Conservation (phyloP, 192 early-diverging fungal species). For the Funneliformis mosseae region DNA sequence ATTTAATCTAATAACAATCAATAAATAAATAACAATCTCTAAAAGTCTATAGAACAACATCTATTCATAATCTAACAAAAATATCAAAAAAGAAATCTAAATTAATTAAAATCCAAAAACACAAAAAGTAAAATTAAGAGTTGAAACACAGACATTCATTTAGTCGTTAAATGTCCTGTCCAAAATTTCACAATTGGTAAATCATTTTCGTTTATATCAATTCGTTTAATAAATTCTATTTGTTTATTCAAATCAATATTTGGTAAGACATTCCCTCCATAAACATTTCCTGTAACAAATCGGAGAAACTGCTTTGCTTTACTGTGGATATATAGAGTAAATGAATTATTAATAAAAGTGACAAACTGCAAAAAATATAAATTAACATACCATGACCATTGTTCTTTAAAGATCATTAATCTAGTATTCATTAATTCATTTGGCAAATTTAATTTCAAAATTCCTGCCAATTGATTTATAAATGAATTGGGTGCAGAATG, state of each 20-base stretch:
- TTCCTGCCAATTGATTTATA: constrained; percentile 25
- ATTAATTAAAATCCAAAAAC: background rate
- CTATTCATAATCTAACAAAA: background rate
- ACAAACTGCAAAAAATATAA: background rate
- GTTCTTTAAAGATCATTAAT: constrained; percentile 31
- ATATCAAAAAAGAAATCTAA: background rate
- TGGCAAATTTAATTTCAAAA: constrained; percentile 21
- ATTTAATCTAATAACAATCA: background rate
- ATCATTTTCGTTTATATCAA: constrained; percentile 24
- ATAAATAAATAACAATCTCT: background rate
- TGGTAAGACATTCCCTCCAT: background rate
- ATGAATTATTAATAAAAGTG: background rate
- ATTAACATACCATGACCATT: constrained; percentile 25
- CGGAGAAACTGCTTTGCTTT: constrained; percentile 20
- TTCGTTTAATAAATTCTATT: constrained; percentile 17
- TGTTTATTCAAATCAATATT: background rate
- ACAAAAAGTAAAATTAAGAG: background rate
- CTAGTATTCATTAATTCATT: constrained; percentile 18
- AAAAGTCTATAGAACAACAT: background rate
- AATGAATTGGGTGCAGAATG: constrained; percentile 9
- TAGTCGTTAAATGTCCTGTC: background rate
- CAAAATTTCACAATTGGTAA: constrained; percentile 29
- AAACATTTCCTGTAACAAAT: background rate
- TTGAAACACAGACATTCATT: background rate
- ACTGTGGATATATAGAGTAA: constrained; percentile 3